Evolutionary conservation across 768 basidiomycete species (phyloP), one percentile per base, ranked within the genome.

Genomic region (Terana coerulea): DNA sequence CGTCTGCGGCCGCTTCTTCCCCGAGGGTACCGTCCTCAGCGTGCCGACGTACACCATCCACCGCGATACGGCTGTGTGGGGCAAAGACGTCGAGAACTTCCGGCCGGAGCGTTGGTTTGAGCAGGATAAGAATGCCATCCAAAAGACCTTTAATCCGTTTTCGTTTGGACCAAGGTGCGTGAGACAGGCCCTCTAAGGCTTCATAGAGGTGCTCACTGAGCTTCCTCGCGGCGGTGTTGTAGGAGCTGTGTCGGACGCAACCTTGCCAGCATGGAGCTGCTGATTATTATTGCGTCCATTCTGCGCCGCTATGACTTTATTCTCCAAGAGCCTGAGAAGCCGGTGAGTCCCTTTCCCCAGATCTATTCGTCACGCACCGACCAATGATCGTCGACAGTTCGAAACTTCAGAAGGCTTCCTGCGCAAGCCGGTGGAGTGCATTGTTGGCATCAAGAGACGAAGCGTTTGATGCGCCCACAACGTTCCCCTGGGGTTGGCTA

Each of bases 101-200:
- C 70, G 89, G 30, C 92, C 91, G 0, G 92, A 95, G 60, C 74
- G 93, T 25, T 95, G 89, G 89, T 81, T 92, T 55, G 89, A 90
- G 61, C 69, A 75, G 39, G 81, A 88, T 61, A 67, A 76, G 55
- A 75, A 73, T 15, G 68, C 67, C 25, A 80, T 88, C 10, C 79
- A 86, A 59, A 83, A 78, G 64, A 76, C 84, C 0, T 94, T 93
- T 65, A 94, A 94, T 59, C 88, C 89, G 0, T 94, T 92, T 66
- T 91, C 88, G 1, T 79, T 79, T 53, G 91, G 91, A 2, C 92
- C 92, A 14, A 75, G 88, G 84, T 83, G 74, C 69, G 26, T 15
- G 33, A 3, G 25, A 11, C 19, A 2, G 30, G 28, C 22, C 11
- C 34, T 26, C 22, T 30, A 9, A 12, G 29, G 29, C 30, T 26